These are phyloP conservation scores for Mycena leptocephala DNA, from an alignment of 768 basidiomycete species.

Conservation along the genomic window DNA sequence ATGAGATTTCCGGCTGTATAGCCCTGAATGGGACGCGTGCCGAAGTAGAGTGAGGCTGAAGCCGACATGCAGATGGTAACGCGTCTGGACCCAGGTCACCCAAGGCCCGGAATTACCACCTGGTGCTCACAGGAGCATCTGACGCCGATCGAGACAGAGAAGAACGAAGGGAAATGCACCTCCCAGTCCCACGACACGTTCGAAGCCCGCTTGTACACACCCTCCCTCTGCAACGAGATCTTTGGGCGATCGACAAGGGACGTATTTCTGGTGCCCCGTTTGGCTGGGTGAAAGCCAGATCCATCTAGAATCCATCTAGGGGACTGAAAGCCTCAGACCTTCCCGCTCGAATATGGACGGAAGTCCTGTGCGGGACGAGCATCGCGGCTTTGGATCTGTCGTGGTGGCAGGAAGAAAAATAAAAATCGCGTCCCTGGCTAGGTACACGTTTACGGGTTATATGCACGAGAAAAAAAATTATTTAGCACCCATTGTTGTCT, in stretches of 20 bases:
- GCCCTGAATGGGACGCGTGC: background rate
- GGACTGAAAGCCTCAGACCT: too few species aligned
- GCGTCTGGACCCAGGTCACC: too few species aligned
- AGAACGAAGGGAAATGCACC: background rate
- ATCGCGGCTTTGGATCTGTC: slow-evolving; percentile 13
- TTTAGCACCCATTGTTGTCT: too few species aligned
- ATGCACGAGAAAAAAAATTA: too few species aligned
- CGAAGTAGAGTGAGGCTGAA: background rate
- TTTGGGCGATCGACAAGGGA: slow-evolving; percentile 6
- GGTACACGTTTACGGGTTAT: too few species aligned
- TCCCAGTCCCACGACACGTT: slow-evolving; percentile 19
- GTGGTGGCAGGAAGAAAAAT: background rate
- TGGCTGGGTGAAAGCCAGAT: too few species aligned
- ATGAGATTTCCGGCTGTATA: too few species aligned
- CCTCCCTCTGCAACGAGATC: slow-evolving; percentile 19
- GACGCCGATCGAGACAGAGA: slow-evolving; percentile 11
- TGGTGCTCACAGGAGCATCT: background rate
- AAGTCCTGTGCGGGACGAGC: too few species aligned
- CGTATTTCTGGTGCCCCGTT: background rate
- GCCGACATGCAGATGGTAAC: background rate
- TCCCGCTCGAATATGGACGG: too few species aligned
- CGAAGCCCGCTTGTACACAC: slow-evolving; percentile 2
- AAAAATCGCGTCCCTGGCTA: too few species aligned
- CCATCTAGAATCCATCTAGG: too few species aligned
- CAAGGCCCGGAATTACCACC: too few species aligned